phyloP scores from a whole-genome alignment of 495 filamentous ascomycete genomes.

The Aspergillus cavernicola region DNA sequence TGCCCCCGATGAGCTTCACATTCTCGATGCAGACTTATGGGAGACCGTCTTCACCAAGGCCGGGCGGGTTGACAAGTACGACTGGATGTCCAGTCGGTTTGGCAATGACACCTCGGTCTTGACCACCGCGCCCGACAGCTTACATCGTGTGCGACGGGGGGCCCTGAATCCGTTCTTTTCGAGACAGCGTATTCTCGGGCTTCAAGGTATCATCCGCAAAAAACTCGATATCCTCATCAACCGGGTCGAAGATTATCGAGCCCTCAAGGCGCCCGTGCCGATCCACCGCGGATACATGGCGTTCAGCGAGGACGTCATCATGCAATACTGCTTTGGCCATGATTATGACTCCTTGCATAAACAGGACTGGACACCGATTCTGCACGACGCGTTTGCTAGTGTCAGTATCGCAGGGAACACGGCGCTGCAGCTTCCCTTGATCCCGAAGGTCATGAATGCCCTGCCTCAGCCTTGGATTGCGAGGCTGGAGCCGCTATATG shows the following conservation, averaged over 20 bases:
- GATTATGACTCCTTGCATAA: background rate
- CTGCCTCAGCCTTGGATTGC: background rate
- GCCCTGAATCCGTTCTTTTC: slow-evolving; percentile 3
- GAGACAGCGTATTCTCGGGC: background rate
- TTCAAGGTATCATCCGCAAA: slow-evolving; percentile 1
- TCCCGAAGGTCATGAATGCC: slow-evolving; percentile 1
- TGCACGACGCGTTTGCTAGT: background rate
- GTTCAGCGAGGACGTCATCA: slow-evolving; percentile 5
- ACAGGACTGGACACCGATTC: background rate
- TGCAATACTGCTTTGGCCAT: slow-evolving; percentile 5
- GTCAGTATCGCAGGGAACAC: background rate
- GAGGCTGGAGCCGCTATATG: slow-evolving; percentile 3
- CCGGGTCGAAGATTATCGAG: background rate
- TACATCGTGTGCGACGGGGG: background rate
- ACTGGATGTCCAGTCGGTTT: slow-evolving; percentile 2
- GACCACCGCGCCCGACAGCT: background rate
- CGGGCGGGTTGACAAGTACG: slow-evolving; percentile 4
- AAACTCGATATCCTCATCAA: background rate
- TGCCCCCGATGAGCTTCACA: slow-evolving; percentile 2
- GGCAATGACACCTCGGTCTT: slow-evolving; percentile 6
- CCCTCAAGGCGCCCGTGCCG: background rate
- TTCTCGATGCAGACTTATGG: slow-evolving; percentile 1
- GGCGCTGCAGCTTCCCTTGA: background rate
- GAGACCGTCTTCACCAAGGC: slow-evolving; percentile 7
- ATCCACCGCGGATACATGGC: background rate